These are phyloP conservation scores for Peronosclerospora sorghi DNA, from an alignment of 352 stramenopile species.

Conservation along the genomic window DNA sequence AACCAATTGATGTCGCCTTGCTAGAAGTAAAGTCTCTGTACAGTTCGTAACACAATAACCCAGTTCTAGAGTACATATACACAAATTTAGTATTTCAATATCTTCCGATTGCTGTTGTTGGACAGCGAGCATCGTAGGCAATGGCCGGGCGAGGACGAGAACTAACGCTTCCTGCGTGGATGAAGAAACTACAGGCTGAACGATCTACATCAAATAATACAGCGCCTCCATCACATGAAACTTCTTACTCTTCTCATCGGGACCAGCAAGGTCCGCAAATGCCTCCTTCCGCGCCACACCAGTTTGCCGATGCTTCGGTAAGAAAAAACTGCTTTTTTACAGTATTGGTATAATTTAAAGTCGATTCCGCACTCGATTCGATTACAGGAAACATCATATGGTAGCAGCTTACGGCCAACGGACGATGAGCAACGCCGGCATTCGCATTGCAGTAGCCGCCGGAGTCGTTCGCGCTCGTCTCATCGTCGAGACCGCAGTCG, in stretches of 20 bases:
- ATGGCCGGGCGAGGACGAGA: constrained; percentile 76
- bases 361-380: neutral
- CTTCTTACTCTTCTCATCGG: constrained; percentile 9
- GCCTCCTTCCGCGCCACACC: constrained; percentile 18
- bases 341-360: neutral
- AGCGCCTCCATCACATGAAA: constrained; percentile 8
- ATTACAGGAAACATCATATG: constrained; percentile 17
- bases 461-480: constrained; percentile 32
- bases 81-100: too few species aligned
- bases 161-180: constrained; percentile 82
- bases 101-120: too few species aligned
- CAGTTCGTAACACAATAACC: too few species aligned
- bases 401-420: constrained; percentile 3
- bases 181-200: constrained; percentile 67
- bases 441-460: constrained; percentile 30
- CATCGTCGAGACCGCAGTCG: constrained; percentile 25
- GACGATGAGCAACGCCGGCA: constrained; percentile 16
- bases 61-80: too few species aligned
- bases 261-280: constrained; percentile 8
- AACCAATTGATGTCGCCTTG: too few species aligned
- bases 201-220: constrained; percentile 1
- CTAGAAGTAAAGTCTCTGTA: too few species aligned
- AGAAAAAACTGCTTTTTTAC: neutral
- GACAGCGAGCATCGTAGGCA: too few species aligned
- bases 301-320: constrained; percentile 60